Evolutionary conservation across 2,329 filamentous ascomycete species (phyloP).

Genomic region (Ophiocordyceps unilateralis): DNA sequence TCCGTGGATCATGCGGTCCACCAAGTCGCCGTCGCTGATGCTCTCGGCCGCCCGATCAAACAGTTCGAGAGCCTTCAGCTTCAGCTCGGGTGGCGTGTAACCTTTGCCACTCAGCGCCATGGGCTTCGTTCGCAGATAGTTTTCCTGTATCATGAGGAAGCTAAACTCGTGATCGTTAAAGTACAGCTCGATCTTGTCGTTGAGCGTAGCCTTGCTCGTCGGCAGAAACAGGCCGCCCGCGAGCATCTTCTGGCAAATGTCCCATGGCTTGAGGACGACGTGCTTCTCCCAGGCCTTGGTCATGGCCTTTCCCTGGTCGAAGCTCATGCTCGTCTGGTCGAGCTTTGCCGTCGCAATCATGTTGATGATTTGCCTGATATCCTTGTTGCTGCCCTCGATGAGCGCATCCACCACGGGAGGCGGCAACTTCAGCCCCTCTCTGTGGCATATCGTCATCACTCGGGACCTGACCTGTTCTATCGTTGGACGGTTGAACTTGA

Average conservation of each 20-base stretch:
- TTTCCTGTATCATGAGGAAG: constrained; percentile 94
- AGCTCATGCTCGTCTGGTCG: constrained; percentile 65
- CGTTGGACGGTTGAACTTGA: constrained; percentile 78
- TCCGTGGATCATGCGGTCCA: constrained; percentile 96
- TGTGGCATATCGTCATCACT: constrained; percentile 87
- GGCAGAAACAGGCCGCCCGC: constrained; percentile 72
- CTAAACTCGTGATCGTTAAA: constrained; percentile 99
- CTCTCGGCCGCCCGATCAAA: constrained; percentile 80
- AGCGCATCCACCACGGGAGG: constrained; percentile 73
- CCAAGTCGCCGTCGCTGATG: constrained; percentile 91
- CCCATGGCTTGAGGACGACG: constrained; percentile 91
- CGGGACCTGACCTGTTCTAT: constrained; percentile 81
- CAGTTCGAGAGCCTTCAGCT: constrained; percentile 70
- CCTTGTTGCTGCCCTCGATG: constrained; percentile 87
- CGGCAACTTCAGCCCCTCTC: constrained; percentile 78
- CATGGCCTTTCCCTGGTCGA: constrained; percentile 79
- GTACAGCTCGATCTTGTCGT: constrained; percentile 96
- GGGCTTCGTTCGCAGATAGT: constrained; percentile 78
- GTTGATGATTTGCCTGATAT: constrained; percentile 96
- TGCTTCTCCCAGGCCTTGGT: constrained; percentile 98
- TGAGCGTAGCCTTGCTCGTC: constrained; percentile 70
- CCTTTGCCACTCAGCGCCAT: constrained; percentile 37
- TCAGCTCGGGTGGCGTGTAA: constrained; percentile 48
- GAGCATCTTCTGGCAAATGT: constrained; percentile 88
- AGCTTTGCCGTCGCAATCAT: constrained; percentile 93